Evolutionary conservation across 768 basidiomycete species (phyloP), one percentile per base, ranked within the genome.

Genomic region (Collybiopsis luxurians): DNA sequence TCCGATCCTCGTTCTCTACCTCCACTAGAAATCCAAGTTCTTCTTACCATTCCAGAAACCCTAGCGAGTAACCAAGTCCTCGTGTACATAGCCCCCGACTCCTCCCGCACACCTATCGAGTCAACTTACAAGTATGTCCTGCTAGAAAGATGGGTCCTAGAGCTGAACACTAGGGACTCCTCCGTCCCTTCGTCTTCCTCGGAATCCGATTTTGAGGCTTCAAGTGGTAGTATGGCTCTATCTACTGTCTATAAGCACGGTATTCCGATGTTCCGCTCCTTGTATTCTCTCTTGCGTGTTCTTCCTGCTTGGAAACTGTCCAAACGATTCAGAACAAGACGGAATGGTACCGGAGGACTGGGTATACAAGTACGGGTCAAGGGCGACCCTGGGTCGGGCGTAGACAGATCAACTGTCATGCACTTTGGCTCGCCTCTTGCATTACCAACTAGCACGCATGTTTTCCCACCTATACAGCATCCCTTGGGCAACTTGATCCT

Each of bases 191-290:
- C 31, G 43, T 10, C 59, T 61, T n/a, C 46, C 31, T 19, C 53
- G 40, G 23, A 34, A 34, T 62, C 67, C 46, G 63, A 67, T 44
- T 51, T 23, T 26, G 50, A 27, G 2, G 24, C 31, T 15, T 51
- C 50, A 4, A 67, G 67, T 55, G 62, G 69, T 48, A 86, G 87
- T 57, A 76, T 87, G 38, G 81, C 85, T 13, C 82, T 87, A 34
- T 79, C 90, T 0, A 88, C 86, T 12, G 86, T 91, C 53, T 93
- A 93, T 79, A 93, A 93, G 70, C 86, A 92, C 63, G 84, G 87
- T 34, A 92, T 93, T 64, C 80, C 88, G 30, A 79, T 92, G 19
- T 93, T 92, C 74, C 80, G 91, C 49, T 89, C 88, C 65, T 66
- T 90, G 5, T 93, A 75, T 75, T 86, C 84, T 52, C 70, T 92